These are phyloP conservation scores for Botrytis medusae DNA, from an alignment of 2,329 filamentous ascomycete genomes.

Conservation along the genomic window DNA sequence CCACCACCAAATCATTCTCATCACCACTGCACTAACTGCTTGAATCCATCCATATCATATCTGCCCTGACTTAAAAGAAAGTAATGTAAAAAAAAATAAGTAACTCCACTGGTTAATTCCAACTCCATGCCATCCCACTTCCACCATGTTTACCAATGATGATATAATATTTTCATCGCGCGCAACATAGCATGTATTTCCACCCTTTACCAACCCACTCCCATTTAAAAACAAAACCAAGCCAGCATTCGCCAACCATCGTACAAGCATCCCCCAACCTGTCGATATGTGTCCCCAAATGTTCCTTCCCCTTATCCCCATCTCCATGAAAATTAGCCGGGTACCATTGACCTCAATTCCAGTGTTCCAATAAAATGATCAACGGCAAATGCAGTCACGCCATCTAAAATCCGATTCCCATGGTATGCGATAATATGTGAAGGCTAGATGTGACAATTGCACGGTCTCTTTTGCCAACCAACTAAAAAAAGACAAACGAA, in stretches of 20 bases:
- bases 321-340: conserved; percentile 14
- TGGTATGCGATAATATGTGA: conserved; percentile 20
- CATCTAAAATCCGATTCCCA: conserved; percentile 21
- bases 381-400: conserved; percentile 18
- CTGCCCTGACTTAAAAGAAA: not conserved
- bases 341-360: not conserved
- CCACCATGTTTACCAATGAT: not conserved
- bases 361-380: conserved; percentile 12
- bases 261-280: conserved; percentile 19
- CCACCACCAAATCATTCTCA: not conserved
- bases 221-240: conserved; percentile 16
- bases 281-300: conserved; percentile 11
- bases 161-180: conserved; percentile 10
- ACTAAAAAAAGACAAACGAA: conserved; percentile 19
- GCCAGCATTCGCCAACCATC: conserved; percentile 18
- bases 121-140: conserved; percentile 12
- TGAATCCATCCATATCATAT: conserved; percentile 14
- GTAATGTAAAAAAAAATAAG: not conserved
- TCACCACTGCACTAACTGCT: not conserved
- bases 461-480: conserved; percentile 10
- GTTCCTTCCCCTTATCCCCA: conserved; percentile 10
- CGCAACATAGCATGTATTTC: conserved; percentile 12
- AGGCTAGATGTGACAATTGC: conserved; percentile 15
- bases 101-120: conserved; percentile 6
- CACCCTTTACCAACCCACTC: conserved; percentile 4